These are phyloP conservation scores for Gymnopilus dilepis DNA, from an alignment of 768 basidiomycete species.

Conservation along the genomic window DNA sequence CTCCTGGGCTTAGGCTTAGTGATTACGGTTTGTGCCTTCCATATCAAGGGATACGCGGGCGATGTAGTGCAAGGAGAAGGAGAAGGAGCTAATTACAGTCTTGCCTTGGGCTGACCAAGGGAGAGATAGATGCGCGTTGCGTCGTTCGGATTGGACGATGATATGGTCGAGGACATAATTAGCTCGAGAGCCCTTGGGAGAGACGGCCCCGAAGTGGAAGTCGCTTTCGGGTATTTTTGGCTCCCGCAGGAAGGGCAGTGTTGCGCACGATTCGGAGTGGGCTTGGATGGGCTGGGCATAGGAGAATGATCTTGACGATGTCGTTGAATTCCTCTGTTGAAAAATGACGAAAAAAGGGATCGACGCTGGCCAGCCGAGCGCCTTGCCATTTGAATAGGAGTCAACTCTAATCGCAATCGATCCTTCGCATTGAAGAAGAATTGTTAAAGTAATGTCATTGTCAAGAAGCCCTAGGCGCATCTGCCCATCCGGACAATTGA, in stretches of 20 bases:
- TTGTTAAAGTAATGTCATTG: not conserved
- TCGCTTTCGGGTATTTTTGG: not conserved
- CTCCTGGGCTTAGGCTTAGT: not conserved
- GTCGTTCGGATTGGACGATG: not conserved
- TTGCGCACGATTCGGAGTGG: not conserved
- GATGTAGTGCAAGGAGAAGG: slow-evolving; percentile 4
- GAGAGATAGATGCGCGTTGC: not conserved
- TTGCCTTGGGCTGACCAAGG: not conserved
- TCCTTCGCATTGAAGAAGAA: not conserved
- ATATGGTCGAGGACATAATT: slow-evolving; percentile 4
- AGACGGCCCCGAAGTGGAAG: slow-evolving; percentile 12
- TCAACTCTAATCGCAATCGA: slow-evolving; percentile 1
- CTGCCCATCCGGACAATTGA: not conserved
- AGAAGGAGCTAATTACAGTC: slow-evolving; percentile 6
- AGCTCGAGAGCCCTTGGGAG: slow-evolving; percentile 12
- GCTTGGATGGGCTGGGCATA: not conserved
- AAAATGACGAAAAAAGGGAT: not conserved
- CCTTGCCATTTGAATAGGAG: not conserved
- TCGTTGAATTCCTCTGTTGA: not conserved
- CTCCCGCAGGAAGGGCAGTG: not conserved
- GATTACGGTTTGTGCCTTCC: slow-evolving; percentile 11
- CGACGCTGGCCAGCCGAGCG: not conserved
- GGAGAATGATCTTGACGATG: not conserved
- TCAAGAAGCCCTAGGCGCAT: not conserved
- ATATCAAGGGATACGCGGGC: slow-evolving; percentile 7